Base-by-base conservation (phyloP, 2,329 filamentous ascomycete genomes). In the Dactylellina drechsleri region DNA sequence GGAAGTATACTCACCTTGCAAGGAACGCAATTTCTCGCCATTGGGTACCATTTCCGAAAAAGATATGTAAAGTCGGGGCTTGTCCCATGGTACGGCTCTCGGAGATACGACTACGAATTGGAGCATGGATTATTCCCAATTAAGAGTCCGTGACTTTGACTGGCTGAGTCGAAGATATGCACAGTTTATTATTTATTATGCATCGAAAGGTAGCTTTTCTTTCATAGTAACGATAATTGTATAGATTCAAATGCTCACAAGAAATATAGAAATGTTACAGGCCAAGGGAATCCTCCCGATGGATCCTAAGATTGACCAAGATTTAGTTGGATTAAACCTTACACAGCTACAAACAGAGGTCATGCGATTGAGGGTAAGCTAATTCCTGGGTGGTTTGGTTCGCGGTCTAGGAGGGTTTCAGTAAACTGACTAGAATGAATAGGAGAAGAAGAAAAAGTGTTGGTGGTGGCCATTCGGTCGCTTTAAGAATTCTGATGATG, bases 281-380 rank as follows among this genome's bases (percentile, higher is more conserved):
- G 31, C 60, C 4, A 58, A 43, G 28, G 52, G 28, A 2, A 41
- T 71, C 15, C 6, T 71, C 8, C 40, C 57, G 6, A 36, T 12
- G 36, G 16, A 57, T 4, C n/a, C 43, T 12, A 20, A 36, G 15
- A 58, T 70, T 13, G 66, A 70, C 20, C 50, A 64, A 31, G 66
- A 70, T 26, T 47, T 70, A 1, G 66, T 70, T 3, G 66, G 58
- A 16, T 61, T 70, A 58, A 28, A 26, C 20, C 36, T 64, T n/a
- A 58, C 50, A 3, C 31, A 41, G 31, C 31, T 70, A 8, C 66
- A 64, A 23, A 40, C 43, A 12, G 66, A 70, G 15, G 31, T 70
- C 2, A 70, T 70, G 58, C 36, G 8, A 15, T 45, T 70, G 41
- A 54, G 66, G 36, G 66, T 70, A 52, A 70, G 58, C 40, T 15